phyloP scores from a whole-genome alignment of 2,329 filamentous ascomycete species.

The Neofusicoccum sp. region DNA sequence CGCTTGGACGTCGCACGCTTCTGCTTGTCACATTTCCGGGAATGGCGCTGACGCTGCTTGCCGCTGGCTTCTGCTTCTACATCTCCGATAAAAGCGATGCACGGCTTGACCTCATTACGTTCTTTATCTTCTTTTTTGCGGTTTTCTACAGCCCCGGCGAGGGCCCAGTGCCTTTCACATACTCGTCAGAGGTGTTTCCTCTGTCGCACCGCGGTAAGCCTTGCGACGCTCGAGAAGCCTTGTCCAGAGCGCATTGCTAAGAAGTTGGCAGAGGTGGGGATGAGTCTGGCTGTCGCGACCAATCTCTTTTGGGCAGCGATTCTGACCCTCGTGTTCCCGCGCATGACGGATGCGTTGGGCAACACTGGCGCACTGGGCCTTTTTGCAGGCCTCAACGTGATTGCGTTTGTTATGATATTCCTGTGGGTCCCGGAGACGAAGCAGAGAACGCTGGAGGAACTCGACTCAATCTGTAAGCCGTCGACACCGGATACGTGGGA shows the following conservation, averaged over 20 bases:
- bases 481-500: not conserved
- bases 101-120: constrained; percentile 34
- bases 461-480: constrained; percentile 28
- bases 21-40: constrained; percentile 47
- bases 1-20: constrained; percentile 39
- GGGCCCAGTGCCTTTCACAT: constrained; percentile 44
- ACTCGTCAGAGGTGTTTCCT: constrained; percentile 45
- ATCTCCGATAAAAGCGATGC: constrained; percentile 26
- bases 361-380: constrained; percentile 40
- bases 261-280: constrained; percentile 34
- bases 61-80: constrained; percentile 44
- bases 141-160: constrained; percentile 50
- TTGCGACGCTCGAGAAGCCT: not conserved
- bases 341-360: constrained; percentile 34
- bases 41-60: constrained; percentile 51
- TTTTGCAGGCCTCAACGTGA: constrained; percentile 36
- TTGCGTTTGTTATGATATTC: constrained; percentile 32
- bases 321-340: constrained; percentile 39
- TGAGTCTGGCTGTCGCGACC: constrained; percentile 42
- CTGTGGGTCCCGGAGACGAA: constrained; percentile 33
- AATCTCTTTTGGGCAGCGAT: constrained; percentile 42
- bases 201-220: constrained; percentile 24
- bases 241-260: not conserved
- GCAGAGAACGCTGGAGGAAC: constrained; percentile 31
- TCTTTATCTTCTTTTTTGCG: constrained; percentile 51